phyloP scores from a whole-genome alignment of 768 basidiomycete genomes.

The Russula vinacea region DNA sequence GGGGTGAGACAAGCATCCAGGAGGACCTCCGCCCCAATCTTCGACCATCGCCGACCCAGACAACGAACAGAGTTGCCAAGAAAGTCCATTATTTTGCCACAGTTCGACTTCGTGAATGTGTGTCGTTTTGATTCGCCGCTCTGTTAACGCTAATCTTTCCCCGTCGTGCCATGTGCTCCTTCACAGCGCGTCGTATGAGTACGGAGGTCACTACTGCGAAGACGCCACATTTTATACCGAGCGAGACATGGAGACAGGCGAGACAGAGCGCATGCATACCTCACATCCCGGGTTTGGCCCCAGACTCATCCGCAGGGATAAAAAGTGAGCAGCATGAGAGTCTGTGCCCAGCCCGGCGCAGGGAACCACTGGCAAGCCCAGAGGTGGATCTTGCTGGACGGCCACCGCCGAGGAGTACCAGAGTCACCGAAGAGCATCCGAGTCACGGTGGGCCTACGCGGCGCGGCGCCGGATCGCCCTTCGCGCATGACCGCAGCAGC shows the following conservation, averaged over 20 bases:
- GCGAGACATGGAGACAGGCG: background rate
- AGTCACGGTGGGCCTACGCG: background rate
- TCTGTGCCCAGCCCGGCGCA: too few species aligned
- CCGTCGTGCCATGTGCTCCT: too few species aligned
- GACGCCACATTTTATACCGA: background rate
- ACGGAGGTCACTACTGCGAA: too few species aligned
- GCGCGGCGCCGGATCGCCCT: conserved; percentile 19
- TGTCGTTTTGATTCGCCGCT: background rate
- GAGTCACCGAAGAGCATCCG: background rate
- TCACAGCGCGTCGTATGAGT: conserved; percentile 4
- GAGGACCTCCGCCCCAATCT: background rate
- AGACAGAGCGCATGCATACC: background rate
- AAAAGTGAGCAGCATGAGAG: background rate
- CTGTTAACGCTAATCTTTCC: too few species aligned
- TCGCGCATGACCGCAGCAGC: conserved; percentile 12
- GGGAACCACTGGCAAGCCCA: too few species aligned
- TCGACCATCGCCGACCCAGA: background rate
- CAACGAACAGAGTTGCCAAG: background rate
- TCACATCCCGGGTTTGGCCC: background rate
- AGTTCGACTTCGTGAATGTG: conserved; percentile 1
- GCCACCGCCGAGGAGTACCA: background rate
- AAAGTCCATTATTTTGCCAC: conserved; percentile 4
- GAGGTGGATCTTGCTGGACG: background rate
- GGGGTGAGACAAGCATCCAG: background rate
- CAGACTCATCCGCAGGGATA: background rate